Conservation (phyloP, 768 basidiomycete species). For the Termitomyces sp. region DNA sequence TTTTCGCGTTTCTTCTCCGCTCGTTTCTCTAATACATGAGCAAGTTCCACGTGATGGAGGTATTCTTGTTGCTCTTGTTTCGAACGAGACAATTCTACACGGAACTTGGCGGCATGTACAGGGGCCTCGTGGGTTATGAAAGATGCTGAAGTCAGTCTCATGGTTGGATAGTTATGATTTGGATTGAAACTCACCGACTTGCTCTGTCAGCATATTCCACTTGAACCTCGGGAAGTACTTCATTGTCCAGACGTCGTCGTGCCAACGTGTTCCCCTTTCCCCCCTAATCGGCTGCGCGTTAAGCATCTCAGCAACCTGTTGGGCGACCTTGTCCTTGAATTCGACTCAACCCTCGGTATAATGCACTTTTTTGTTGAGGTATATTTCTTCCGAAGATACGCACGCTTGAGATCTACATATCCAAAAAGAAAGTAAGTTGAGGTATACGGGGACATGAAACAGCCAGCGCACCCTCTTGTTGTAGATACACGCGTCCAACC, state of each 20-base stretch:
- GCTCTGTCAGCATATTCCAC: conserved; percentile 98
- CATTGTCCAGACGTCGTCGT: conserved; percentile 99
- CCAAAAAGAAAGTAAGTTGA: background rate
- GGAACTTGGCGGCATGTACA: conserved; percentile 82
- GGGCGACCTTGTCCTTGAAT: conserved; percentile 92
- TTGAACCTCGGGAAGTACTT: conserved; percentile 97
- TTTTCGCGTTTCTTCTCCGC: conserved; percentile 59
- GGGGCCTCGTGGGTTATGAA: conserved; percentile 86
- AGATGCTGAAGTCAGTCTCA: background rate
- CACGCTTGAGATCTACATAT: conserved; percentile 83
- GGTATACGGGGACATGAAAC: too few relatives aligned
- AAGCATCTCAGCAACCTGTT: conserved; percentile 89
- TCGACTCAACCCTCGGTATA: conserved; percentile 99
- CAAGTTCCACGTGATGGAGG: conserved; percentile 90
- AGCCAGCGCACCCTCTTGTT: conserved; percentile 77
- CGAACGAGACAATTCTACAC: conserved; percentile 87
- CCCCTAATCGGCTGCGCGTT: conserved; percentile 96
- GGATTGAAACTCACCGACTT: conserved; percentile 72
- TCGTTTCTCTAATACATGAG: conserved; percentile 81
- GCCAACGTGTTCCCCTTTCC: conserved; percentile 85
- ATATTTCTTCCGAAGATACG: conserved; percentile 77
- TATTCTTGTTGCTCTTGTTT: conserved; percentile 89
- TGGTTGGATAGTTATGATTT: background rate
- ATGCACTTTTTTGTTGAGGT: conserved; percentile 83
- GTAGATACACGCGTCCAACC: conserved; percentile 88